Conservation (phyloP, 1,284 basidiomycete genomes). For the Ceratobasidium sp. region DNA sequence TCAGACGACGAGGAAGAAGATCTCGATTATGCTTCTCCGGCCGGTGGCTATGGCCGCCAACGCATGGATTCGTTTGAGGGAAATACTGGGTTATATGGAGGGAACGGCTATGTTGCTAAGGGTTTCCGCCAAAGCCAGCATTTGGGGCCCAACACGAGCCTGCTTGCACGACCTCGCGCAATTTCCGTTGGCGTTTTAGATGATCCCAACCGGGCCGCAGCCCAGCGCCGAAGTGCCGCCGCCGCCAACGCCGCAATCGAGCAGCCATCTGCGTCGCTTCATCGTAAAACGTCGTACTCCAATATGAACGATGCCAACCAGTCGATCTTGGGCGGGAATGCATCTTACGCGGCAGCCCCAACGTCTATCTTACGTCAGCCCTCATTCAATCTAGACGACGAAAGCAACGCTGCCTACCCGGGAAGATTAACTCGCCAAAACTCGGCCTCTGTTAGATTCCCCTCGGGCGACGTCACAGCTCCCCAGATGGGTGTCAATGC, state of each 20-base stretch:
- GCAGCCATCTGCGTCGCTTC: conserved; percentile 53
- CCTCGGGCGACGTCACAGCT: conserved; percentile 63
- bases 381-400: conserved; percentile 44
- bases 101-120: conserved; percentile 64
- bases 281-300: conserved; percentile 41
- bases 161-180: conserved; percentile 78
- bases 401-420: conserved; percentile 41
- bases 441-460: conserved; percentile 71
- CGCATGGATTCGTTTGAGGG: conserved; percentile 72
- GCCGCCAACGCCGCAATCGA: conserved; percentile 67
- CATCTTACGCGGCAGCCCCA: conserved; percentile 24
- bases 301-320: conserved; percentile 41
- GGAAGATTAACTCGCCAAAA: conserved; percentile 42
- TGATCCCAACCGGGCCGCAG: conserved; percentile 70
- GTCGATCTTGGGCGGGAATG: conserved; percentile 32
- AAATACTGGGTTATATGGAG: conserved; percentile 44
- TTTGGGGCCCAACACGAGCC: conserved; percentile 63
- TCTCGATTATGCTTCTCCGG: conserved; percentile 65
- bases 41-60: conserved; percentile 62
- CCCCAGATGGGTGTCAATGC: conserved; percentile 15
- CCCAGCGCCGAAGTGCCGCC: conserved; percentile 70
- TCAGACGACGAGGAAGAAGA: conserved; percentile 75
- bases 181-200: conserved; percentile 94
- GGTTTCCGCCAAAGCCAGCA: conserved; percentile 77
- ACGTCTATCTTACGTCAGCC: conserved; percentile 42